Conservation (phyloP, 148 eudicot genomes). For the Fagopyrum homotropicum region DNA sequence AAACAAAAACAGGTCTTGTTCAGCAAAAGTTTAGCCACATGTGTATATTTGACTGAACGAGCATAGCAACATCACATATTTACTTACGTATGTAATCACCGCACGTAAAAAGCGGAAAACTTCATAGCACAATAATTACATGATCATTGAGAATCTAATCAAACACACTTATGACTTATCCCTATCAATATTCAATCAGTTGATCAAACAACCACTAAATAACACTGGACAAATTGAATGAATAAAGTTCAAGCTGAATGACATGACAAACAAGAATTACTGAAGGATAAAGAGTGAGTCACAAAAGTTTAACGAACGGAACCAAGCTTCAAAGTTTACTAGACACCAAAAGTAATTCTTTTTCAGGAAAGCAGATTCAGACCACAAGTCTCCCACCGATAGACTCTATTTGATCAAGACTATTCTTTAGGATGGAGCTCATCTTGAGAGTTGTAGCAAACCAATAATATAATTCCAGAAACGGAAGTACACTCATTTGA, state of each 20-base stretch:
- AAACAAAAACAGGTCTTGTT: slow-evolving; percentile 5
- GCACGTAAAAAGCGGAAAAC: not conserved
- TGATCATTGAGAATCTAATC: not conserved
- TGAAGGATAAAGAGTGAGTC: not conserved
- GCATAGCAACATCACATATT: not conserved
- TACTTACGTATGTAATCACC: not conserved
- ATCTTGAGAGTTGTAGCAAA: not conserved
- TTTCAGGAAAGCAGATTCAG: not conserved
- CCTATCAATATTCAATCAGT: not conserved
- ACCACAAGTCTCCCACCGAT: not conserved
- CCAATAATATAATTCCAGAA: not conserved
- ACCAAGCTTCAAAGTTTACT: not conserved
- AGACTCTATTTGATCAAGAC: not conserved
- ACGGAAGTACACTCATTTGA: not conserved
- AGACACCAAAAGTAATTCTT: not conserved
- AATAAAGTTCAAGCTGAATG: not conserved
- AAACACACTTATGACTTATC: not conserved
- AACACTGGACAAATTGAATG: not conserved
- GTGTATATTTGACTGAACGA: not conserved
- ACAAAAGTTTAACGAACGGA: not conserved
- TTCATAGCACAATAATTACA: not conserved
- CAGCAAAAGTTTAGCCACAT: not conserved
- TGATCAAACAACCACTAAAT: not conserved
- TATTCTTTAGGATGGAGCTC: not conserved
- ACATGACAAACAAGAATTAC: not conserved